These are phyloP conservation scores for Excoecaria cochinchinensis DNA, from an alignment of 345 rosid species.

Conservation along the genomic window DNA sequence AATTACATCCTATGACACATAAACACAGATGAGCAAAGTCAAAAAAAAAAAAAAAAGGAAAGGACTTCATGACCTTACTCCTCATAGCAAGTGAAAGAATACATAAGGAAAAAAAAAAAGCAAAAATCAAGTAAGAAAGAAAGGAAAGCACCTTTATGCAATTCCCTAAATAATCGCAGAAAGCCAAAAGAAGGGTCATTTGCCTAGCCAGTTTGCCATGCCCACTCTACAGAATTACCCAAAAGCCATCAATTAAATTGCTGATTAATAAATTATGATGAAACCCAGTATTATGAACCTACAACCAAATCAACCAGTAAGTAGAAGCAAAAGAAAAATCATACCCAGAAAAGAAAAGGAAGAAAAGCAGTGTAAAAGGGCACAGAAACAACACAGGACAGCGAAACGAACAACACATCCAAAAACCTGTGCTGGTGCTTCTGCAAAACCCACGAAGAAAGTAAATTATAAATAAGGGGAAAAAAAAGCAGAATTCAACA, in stretches of 20 bases:
- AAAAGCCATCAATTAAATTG: constrained; percentile 17
- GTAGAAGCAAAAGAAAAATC: constrained; percentile 8
- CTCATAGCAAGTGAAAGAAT: background rate
- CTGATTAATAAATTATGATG: background rate
- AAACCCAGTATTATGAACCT: background rate
- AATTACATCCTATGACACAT: constrained; percentile 61
- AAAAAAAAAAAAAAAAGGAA: background rate
- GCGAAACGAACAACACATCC: constrained; percentile 79
- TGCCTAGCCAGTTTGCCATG: constrained; percentile 98
- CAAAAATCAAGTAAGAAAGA: background rate
- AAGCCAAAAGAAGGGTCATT: constrained; percentile 92
- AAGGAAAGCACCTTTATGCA: constrained; percentile 58
- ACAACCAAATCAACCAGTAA: constrained; percentile 10
- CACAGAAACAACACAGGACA: constrained; percentile 94
- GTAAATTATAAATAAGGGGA: background rate
- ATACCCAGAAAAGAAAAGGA: constrained; percentile 97
- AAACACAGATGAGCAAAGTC: constrained; percentile 3
- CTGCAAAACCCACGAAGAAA: constrained; percentile 41
- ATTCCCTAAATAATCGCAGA: constrained; percentile 93
- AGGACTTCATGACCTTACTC: constrained; percentile 5
- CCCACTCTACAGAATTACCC: constrained; percentile 61
- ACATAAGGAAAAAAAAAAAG: background rate
- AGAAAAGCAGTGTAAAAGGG: constrained; percentile 96
- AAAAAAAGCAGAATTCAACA: background rate
- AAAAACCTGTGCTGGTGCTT: constrained; percentile 52